Evolutionary conservation across 1,139 yeast genomes (phyloP).

Genomic region (Saccharomyces hybrid): DNA sequence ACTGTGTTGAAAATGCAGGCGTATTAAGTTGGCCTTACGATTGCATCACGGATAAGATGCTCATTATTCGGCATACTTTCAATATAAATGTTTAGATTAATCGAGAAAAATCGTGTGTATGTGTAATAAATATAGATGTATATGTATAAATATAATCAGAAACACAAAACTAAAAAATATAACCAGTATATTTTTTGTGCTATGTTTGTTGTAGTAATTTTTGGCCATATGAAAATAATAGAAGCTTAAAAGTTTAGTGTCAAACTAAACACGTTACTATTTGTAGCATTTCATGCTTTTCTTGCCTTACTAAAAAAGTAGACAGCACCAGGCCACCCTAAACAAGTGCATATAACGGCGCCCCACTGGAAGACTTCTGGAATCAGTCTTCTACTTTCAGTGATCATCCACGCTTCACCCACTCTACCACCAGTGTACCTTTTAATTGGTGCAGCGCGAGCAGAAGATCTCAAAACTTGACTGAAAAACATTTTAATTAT

Average conservation of each 20-base stretch:
- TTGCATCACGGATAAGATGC: background rate
- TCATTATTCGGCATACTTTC: background rate
- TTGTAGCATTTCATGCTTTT: background rate
- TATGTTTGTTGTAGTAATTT: background rate
- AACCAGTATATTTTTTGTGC: background rate
- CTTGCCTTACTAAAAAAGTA: slow-evolving; percentile 5
- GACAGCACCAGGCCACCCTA: slow-evolving; percentile 28
- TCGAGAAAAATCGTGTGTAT: background rate
- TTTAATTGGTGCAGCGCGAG: slow-evolving; percentile 9
- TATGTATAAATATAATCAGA: background rate
- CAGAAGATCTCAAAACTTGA: slow-evolving; percentile 16
- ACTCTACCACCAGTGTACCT: slow-evolving; percentile 11
- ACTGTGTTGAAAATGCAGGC: background rate
- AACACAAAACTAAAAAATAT: background rate
- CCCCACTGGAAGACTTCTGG: slow-evolving; percentile 18
- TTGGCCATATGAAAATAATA: background rate
- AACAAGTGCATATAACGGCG: slow-evolving; percentile 12
- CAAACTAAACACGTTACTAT: background rate
- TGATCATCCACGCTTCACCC: slow-evolving; percentile 19
- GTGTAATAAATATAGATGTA: background rate
- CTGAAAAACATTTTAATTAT: slow-evolving; percentile 8
- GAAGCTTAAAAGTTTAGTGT: background rate
- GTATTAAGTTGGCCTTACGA: background rate
- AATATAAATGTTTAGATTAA: background rate
- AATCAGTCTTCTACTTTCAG: slow-evolving; percentile 19